phyloP scores from a whole-genome alignment of 192 early-diverging fungal species.

The Coemansia sp. region DNA sequence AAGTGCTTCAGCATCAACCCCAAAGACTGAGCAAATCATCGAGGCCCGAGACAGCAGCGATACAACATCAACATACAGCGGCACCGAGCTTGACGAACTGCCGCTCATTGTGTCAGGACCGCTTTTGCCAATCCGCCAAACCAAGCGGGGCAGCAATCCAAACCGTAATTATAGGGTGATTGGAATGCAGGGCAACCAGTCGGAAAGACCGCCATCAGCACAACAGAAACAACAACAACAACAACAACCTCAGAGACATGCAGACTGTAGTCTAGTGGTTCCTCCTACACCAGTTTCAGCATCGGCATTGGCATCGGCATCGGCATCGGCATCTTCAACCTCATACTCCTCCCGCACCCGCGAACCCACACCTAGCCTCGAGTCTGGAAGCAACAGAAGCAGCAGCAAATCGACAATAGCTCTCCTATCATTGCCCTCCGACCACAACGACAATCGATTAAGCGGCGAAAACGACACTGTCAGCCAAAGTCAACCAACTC shows the following conservation, averaged over 20 bases:
- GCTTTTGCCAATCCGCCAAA: slow-evolving; percentile 47
- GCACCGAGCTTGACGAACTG: slow-evolving; percentile 29
- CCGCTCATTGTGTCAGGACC: slow-evolving; percentile 48
- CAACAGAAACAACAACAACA: slow-evolving; percentile 8
- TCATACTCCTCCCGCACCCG: slow-evolving; percentile 32
- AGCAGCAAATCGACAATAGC: slow-evolving; percentile 41
- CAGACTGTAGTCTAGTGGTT: slow-evolving; percentile 16
- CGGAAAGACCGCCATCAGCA: neutral
- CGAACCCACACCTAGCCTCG: slow-evolving; percentile 15
- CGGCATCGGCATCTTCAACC: slow-evolving; percentile 33
- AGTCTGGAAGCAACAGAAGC: slow-evolving; percentile 29
- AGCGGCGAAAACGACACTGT: slow-evolving; percentile 10
- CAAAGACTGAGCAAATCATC: neutral
- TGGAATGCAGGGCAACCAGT: slow-evolving; percentile 23
- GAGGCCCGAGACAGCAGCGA: slow-evolving; percentile 4
- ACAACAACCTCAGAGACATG: slow-evolving; percentile 12
- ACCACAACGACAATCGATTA: neutral
- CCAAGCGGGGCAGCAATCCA: slow-evolving; percentile 31
- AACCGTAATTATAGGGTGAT: slow-evolving; percentile 51
- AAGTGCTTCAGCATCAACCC: slow-evolving; percentile 3
- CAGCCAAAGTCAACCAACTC: slow-evolving; percentile 9
- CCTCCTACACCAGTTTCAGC: slow-evolving; percentile 51
- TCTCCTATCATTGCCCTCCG: slow-evolving; percentile 1
- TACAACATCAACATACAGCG: slow-evolving; percentile 20
- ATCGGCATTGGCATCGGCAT: slow-evolving; percentile 26